phyloP scores from a whole-genome alignment of 2,329 filamentous ascomycete genomes.

The Aspergillus pseudoglaucus region DNA sequence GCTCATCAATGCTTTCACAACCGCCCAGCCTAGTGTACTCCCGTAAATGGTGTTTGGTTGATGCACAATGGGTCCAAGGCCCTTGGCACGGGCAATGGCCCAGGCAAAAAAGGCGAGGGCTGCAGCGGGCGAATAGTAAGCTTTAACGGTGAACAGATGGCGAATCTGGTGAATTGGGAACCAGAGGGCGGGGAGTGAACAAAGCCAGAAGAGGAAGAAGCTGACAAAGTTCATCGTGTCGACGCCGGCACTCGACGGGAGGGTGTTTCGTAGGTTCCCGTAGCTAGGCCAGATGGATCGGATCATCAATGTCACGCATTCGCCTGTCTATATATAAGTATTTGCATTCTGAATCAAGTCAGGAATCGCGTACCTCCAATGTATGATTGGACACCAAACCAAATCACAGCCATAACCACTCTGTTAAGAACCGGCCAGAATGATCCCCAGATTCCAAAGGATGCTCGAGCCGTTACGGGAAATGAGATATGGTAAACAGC shows the following conservation, averaged over 20 bases:
- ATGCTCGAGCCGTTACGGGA: slow-evolving; percentile 69
- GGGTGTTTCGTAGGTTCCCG: slow-evolving; percentile 59
- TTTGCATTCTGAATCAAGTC: not conserved
- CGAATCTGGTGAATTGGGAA: slow-evolving; percentile 84
- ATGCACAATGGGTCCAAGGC: slow-evolving; percentile 73
- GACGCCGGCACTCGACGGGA: slow-evolving; percentile 60
- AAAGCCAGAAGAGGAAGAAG: slow-evolving; percentile 82
- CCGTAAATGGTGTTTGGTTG: slow-evolving; percentile 60
- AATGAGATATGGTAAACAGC: slow-evolving; percentile 86
- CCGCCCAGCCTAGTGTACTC: slow-evolving; percentile 68
- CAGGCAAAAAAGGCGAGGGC: slow-evolving; percentile 82
- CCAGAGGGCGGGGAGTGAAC: slow-evolving; percentile 76
- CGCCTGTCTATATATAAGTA: slow-evolving; percentile 38
- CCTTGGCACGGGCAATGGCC: slow-evolving; percentile 73
- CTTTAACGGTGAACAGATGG: slow-evolving; percentile 86
- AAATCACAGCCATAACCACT: slow-evolving; percentile 79
- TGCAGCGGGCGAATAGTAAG: slow-evolving; percentile 74
- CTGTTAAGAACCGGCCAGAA: slow-evolving; percentile 86
- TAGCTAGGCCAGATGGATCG: slow-evolving; percentile 66
- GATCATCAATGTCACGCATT: slow-evolving; percentile 86
- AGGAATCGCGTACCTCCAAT: slow-evolving; percentile 55
- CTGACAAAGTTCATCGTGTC: slow-evolving; percentile 68
- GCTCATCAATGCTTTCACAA: slow-evolving; percentile 80
- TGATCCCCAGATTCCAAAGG: slow-evolving; percentile 83
- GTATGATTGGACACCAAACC: slow-evolving; percentile 70